phyloP scores from a whole-genome alignment of 192 early-diverging fungal species.

The Podila verticillata region DNA sequence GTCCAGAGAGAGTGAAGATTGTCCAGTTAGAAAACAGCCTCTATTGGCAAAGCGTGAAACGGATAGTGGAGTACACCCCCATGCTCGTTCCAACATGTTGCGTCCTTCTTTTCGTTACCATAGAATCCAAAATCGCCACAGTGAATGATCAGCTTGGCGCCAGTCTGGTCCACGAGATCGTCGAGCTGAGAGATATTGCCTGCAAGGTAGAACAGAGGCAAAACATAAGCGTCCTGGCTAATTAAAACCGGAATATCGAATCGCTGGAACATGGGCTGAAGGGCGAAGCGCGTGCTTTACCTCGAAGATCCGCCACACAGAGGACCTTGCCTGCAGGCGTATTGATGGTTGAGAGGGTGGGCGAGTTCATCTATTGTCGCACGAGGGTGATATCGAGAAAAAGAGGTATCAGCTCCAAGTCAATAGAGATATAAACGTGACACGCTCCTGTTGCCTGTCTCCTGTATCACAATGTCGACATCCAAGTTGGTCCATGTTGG shows the following conservation, averaged over 20 bases:
- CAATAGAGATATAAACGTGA: neutral
- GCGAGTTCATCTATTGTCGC: constrained; percentile 27
- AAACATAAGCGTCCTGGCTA: neutral
- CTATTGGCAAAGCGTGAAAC: too few relatives aligned
- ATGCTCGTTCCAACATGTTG: too few relatives aligned
- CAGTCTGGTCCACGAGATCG: constrained; percentile 61
- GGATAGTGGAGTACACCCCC: too few relatives aligned
- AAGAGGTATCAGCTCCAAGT: neutral
- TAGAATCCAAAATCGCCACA: constrained; percentile 73
- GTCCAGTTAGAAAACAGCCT: too few relatives aligned
- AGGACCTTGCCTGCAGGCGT: constrained; percentile 59
- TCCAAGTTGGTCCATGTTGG: too few relatives aligned
- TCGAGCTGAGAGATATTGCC: constrained; percentile 68
- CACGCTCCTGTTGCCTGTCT: too few relatives aligned
- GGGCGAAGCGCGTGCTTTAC: constrained; percentile 10
- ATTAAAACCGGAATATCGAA: too few relatives aligned
- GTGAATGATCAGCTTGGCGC: constrained; percentile 64
- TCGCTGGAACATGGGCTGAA: too few relatives aligned
- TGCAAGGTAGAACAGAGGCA: constrained; percentile 8
- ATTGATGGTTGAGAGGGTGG: constrained; percentile 39
- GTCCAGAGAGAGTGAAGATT: too few relatives aligned
- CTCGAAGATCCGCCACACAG: constrained; percentile 62
- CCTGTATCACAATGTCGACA: too few relatives aligned
- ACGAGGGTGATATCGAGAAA: neutral
- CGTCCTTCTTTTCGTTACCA: constrained; percentile 43